phyloP scores from a whole-genome alignment of 768 basidiomycete genomes.

The Trametes cinnabarina region DNA sequence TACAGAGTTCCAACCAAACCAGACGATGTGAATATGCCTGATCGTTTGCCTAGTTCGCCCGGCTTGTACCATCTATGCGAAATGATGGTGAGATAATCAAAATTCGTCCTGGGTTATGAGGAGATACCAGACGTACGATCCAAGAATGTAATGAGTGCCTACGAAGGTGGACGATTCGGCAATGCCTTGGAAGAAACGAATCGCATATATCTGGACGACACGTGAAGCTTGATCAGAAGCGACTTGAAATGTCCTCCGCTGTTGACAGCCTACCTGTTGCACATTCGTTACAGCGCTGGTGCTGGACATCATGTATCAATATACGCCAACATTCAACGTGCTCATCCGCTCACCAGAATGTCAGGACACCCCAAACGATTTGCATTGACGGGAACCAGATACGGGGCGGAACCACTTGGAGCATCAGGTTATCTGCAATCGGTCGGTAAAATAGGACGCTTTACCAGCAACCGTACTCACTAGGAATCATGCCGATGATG shows the following conservation, averaged over 20 bases:
- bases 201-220: slow-evolving; percentile 53
- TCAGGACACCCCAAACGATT: slow-evolving; percentile 63
- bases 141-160: slow-evolving; percentile 70
- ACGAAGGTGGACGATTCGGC: slow-evolving; percentile 77
- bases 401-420: slow-evolving; percentile 60
- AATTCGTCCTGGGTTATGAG: neutral
- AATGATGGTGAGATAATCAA: neutral
- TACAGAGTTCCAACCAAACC: slow-evolving; percentile 62
- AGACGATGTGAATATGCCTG: slow-evolving; percentile 68
- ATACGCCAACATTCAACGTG: neutral
- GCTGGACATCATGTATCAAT: slow-evolving; percentile 30
- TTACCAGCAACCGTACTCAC: slow-evolving; percentile 31
- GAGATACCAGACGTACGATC: slow-evolving; percentile 53
- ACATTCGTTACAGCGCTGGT: slow-evolving; percentile 56
- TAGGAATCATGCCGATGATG: slow-evolving; percentile 72
- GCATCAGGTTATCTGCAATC: slow-evolving; percentile 57
- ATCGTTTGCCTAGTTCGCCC: slow-evolving; percentile 67
- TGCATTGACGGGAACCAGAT: slow-evolving; percentile 69
- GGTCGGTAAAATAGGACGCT: neutral
- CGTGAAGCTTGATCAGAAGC: neutral
- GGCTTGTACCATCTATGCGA: slow-evolving; percentile 62
- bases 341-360: slow-evolving; percentile 50
- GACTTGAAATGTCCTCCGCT: neutral
- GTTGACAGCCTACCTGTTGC: slow-evolving; percentile 44
- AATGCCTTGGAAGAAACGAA: slow-evolving; percentile 72